Evolutionary conservation across 257 asterid species (phyloP).

Genomic region (Ballota nigra): DNA sequence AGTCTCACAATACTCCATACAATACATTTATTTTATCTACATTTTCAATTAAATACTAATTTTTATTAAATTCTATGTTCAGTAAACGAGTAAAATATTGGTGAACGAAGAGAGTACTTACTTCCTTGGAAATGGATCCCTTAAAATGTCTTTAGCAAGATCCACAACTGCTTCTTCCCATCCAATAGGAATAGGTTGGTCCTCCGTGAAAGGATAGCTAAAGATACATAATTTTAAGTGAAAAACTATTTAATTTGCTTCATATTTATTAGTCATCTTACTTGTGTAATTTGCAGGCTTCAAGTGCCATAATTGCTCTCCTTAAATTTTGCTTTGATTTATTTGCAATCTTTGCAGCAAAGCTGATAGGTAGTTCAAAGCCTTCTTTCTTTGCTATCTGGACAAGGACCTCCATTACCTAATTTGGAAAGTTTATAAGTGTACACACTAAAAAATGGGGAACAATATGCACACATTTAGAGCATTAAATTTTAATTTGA

Average conservation of each 20-base stretch:
- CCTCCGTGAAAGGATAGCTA: conserved; percentile 85
- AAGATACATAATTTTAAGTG: neutral
- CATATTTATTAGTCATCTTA: conserved; percentile 21
- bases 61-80: too few relatives aligned
- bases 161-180: conserved; percentile 77
- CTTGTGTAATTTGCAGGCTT: conserved; percentile 92
- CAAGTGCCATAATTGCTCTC: conserved; percentile 88
- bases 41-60: too few relatives aligned
- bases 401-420: conserved; percentile 76
- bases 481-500: neutral
- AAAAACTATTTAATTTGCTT: neutral
- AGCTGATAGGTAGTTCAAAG: conserved; percentile 63
- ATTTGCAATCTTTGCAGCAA: conserved; percentile 75
- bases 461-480: neutral
- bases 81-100: too few relatives aligned
- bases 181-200: conserved; percentile 75
- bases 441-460: neutral
- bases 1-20: too few relatives aligned
- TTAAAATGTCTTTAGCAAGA: conserved; percentile 64
- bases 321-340: conserved; percentile 74
- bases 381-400: conserved; percentile 79
- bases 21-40: too few relatives aligned
- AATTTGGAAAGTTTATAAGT: neutral
- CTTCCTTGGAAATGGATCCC: conserved; percentile 70
- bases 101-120: too few relatives aligned